Conservation (phyloP, 495 filamentous ascomycete genomes). For the Penicillium pancosmium region DNA sequence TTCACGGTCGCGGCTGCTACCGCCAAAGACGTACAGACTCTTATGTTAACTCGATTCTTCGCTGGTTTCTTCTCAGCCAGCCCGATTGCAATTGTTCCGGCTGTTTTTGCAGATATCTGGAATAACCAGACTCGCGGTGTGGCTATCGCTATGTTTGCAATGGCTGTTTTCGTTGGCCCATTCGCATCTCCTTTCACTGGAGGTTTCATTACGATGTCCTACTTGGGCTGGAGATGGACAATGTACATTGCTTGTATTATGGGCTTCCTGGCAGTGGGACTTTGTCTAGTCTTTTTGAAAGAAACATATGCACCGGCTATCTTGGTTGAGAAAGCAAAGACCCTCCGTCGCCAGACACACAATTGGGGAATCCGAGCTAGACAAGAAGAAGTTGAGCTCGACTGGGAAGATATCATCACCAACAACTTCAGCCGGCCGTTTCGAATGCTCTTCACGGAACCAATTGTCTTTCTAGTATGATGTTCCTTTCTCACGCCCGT, state of each 20-base stretch:
- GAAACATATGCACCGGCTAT: slow-evolving; percentile 47
- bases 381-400: slow-evolving; percentile 51
- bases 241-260: slow-evolving; percentile 48
- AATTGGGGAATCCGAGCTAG: slow-evolving; percentile 55
- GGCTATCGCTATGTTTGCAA: slow-evolving; percentile 54
- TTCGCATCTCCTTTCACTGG: slow-evolving; percentile 50
- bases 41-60: slow-evolving; percentile 56
- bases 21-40: slow-evolving; percentile 59
- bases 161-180: slow-evolving; percentile 53
- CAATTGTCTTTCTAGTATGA: slow-evolving; percentile 31
- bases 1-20: slow-evolving; percentile 59
- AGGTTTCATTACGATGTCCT: slow-evolving; percentile 47
- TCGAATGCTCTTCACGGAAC: slow-evolving; percentile 51
- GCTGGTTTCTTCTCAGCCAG: slow-evolving; percentile 51
- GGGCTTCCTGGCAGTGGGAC: slow-evolving; percentile 32
- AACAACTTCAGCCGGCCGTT: slow-evolving; percentile 50
- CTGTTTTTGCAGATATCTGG: slow-evolving; percentile 54
- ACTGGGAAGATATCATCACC: slow-evolving; percentile 41
- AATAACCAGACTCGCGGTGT: slow-evolving; percentile 49
- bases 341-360: slow-evolving; percentile 43
- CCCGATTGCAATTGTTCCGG: slow-evolving; percentile 51
- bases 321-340: slow-evolving; percentile 41
- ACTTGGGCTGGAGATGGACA: slow-evolving; percentile 53
- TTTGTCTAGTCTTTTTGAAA: slow-evolving; percentile 36
- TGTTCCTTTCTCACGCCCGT: not conserved